Percentiles rank a stretch among this genome's conserved stretches.
Conservation (phyloP, 768 basidiomycete species). For the Mycena amicta region DNA sequence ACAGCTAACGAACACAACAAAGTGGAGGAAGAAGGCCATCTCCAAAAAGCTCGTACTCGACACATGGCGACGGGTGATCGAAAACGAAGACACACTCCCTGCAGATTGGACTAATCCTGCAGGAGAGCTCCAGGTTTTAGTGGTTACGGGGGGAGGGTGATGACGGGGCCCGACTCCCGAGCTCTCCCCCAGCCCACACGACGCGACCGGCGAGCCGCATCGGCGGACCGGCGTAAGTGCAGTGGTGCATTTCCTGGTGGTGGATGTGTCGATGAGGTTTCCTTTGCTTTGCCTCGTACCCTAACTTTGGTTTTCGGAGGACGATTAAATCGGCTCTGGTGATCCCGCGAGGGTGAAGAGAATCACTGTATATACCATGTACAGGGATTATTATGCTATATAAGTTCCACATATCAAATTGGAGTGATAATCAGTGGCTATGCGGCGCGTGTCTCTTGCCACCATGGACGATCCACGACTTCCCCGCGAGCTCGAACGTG, state of each 20-base stretch:
- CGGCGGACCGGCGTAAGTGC: background rate
- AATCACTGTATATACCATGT: background rate
- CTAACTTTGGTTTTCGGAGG: background rate
- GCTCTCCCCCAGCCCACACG: background rate
- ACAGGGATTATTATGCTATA: background rate
- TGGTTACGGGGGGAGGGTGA: background rate
- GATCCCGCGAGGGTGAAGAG: background rate
- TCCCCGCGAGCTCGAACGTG: no score
- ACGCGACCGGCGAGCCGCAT: background rate
- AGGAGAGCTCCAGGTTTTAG: background rate
- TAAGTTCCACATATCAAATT: background rate
- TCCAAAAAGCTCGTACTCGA: background rate
- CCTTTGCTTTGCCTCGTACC: background rate
- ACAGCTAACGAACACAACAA: background rate
- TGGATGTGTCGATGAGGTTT: background rate
- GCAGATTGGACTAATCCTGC: background rate
- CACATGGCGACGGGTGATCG: background rate
- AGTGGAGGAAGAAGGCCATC: background rate
- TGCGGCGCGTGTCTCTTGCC: no score
- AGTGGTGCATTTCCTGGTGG: background rate
- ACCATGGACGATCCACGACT: no score
- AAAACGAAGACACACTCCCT: background rate
- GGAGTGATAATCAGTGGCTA: no score
- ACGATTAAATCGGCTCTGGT: background rate
- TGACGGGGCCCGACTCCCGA: background rate